phyloP scores from a whole-genome alignment of 2,329 filamentous ascomycete species.

The Pseudocercospora fijiensis region DNA sequence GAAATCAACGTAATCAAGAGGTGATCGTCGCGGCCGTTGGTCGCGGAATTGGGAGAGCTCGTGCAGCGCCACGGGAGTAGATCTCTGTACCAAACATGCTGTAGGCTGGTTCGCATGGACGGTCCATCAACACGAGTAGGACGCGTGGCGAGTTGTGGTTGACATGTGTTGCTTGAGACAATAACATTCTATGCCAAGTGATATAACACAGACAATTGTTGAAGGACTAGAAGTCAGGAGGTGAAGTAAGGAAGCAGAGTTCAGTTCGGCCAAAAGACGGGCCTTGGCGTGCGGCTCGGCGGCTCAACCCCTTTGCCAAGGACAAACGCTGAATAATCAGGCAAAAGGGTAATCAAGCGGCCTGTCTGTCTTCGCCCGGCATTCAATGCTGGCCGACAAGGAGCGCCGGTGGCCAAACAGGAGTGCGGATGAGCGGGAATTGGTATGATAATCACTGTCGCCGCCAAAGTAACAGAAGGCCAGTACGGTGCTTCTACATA shows the following conservation, averaged over 20 bases:
- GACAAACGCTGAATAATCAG: background rate
- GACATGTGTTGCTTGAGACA: background rate
- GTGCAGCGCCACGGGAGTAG: slow-evolving; percentile 1
- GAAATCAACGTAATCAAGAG: background rate
- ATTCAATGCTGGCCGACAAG: background rate
- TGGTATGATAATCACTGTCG: too few relatives aligned
- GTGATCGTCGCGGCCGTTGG: background rate
- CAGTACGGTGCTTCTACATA: too few relatives aligned
- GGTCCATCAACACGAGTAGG: background rate
- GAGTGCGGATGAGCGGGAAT: too few relatives aligned
- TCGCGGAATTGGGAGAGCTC: background rate
- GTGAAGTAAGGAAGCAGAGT: background rate
- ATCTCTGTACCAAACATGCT: slow-evolving; percentile 2
- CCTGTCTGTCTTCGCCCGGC: background rate
- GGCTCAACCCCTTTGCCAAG: too few relatives aligned
- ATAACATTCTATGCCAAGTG: background rate
- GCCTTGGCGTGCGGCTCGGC: background rate
- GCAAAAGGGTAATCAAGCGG: background rate
- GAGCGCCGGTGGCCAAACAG: too few relatives aligned
- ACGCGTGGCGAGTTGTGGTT: background rate
- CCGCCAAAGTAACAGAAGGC: too few relatives aligned
- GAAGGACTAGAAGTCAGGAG: background rate
- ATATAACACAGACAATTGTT: background rate
- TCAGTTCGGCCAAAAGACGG: background rate
- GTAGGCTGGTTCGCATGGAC: background rate